Evolutionary conservation across 1,284 basidiomycete genomes (phyloP).

Genomic region (Lignosus rhinocerotis): DNA sequence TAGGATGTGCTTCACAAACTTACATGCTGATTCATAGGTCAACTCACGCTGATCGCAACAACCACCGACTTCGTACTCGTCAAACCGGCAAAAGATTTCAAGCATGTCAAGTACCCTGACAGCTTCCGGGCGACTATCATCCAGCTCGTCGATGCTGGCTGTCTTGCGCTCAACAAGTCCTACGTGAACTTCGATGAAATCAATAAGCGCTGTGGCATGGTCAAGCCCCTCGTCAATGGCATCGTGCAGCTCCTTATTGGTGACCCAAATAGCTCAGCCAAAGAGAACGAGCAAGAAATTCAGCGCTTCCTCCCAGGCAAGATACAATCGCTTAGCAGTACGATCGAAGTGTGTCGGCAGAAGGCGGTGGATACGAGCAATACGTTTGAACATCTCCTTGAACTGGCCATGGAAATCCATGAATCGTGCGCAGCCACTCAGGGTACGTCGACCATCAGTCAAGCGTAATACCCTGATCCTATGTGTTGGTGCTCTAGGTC

Average conservation of each 20-base stretch:
- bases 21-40: background rate
- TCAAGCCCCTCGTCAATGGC: slow-evolving; percentile 8
- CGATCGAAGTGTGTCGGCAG: slow-evolving; percentile 6
- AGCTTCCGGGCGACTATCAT: slow-evolving; percentile 15
- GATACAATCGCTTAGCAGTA: slow-evolving; percentile 7
- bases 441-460: background rate
- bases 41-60: slow-evolving; percentile 10
- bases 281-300: slow-evolving; percentile 7
- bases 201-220: slow-evolving; percentile 10
- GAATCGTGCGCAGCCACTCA: slow-evolving; percentile 9
- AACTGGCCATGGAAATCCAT: slow-evolving; percentile 13
- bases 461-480: background rate
- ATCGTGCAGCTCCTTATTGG: slow-evolving; percentile 14
- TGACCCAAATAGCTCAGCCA: slow-evolving; percentile 7
- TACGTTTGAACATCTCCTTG: slow-evolving; percentile 3
- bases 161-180: slow-evolving; percentile 11
- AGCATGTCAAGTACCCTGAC: slow-evolving; percentile 10
- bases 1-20: background rate
- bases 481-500: background rate
- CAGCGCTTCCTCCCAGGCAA: slow-evolving; percentile 9
- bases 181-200: slow-evolving; percentile 18
- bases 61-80: slow-evolving; percentile 13
- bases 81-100: slow-evolving; percentile 2
- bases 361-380: slow-evolving; percentile 13
- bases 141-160: slow-evolving; percentile 13